These are phyloP conservation scores for Pseudonectria foliicola DNA, from an alignment of 2,329 filamentous ascomycete species.

Conservation along the genomic window DNA sequence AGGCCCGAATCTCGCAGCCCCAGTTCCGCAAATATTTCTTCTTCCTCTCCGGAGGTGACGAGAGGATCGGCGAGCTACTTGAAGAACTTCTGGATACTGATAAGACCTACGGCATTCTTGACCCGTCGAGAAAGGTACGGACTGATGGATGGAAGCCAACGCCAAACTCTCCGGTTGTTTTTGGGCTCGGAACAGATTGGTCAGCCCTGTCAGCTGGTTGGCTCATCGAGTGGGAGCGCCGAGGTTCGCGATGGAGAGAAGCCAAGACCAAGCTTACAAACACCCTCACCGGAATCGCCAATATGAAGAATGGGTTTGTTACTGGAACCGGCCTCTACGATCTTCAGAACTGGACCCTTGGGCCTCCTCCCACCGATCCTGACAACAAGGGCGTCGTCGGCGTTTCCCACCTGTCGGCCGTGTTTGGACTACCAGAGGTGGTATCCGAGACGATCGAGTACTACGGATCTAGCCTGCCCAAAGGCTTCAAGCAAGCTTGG, in stretches of 20 bases:
- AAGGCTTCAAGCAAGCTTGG: slow-evolving; percentile 47
- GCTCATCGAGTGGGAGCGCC: slow-evolving; percentile 54
- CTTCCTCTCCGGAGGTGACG: slow-evolving; percentile 52
- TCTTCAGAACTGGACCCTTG: slow-evolving; percentile 39
- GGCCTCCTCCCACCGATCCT: slow-evolving; percentile 45
- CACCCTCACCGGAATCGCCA: slow-evolving; percentile 43
- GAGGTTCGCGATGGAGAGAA: slow-evolving; percentile 45
- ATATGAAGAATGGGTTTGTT: slow-evolving; percentile 51
- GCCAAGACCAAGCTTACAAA: slow-evolving; percentile 42
- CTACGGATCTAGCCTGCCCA: slow-evolving; percentile 36
- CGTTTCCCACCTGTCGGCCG: slow-evolving; percentile 48
- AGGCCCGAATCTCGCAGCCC: slow-evolving; percentile 50
- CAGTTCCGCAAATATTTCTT: slow-evolving; percentile 49
- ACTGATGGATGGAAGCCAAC: slow-evolving; percentile 41
- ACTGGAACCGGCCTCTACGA: slow-evolving; percentile 49
- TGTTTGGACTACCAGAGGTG: slow-evolving; percentile 54
- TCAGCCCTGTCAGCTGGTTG: slow-evolving; percentile 48
- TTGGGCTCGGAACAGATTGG: slow-evolving; percentile 54
- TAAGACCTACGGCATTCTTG: slow-evolving; percentile 44
- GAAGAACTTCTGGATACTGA: slow-evolving; percentile 45
- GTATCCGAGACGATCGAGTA: slow-evolving; percentile 48
- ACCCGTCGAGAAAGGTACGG: slow-evolving; percentile 53
- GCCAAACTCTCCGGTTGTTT: slow-evolving; percentile 34
- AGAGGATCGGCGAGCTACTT: slow-evolving; percentile 48
- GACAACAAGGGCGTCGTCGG: slow-evolving; percentile 43